phyloP scores from a whole-genome alignment of 805 yeast genomes.

The Debaryomyces hansenii region DNA sequence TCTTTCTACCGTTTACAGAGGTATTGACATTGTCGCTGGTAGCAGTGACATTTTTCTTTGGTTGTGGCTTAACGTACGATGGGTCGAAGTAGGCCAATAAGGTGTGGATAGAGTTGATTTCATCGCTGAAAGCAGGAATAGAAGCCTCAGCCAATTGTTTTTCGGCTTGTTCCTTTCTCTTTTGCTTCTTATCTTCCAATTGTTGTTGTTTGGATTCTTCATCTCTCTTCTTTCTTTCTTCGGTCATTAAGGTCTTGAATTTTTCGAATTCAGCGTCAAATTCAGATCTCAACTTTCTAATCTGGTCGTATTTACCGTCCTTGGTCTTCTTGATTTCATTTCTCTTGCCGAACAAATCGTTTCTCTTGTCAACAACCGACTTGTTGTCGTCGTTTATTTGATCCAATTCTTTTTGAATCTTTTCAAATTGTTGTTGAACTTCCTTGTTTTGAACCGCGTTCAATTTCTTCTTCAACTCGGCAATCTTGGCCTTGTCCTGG shows the following conservation, averaged over 20 bases:
- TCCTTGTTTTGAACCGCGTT: constrained; percentile 61
- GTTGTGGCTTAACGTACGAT: constrained; percentile 60
- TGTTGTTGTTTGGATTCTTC: constrained; percentile 61
- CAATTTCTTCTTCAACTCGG: constrained; percentile 69
- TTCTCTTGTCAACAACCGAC: constrained; percentile 64
- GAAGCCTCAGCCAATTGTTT: constrained; percentile 71
- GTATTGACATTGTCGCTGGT: constrained; percentile 16
- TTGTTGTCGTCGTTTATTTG: constrained; percentile 61
- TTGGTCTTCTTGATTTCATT: constrained; percentile 63
- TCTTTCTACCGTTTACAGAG: constrained; percentile 37
- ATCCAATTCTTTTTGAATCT: constrained; percentile 67
- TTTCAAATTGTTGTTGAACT: constrained; percentile 66
- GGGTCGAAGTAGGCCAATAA: constrained; percentile 79
- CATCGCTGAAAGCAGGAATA: constrained; percentile 79
- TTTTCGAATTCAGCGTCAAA: constrained; percentile 74
- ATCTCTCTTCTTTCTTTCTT: constrained; percentile 66
- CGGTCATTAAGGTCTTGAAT: constrained; percentile 66
- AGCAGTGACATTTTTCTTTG: constrained; percentile 26
- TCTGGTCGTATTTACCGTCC: constrained; percentile 64
- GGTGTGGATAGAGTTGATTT: constrained; percentile 73
- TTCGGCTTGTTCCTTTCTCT: constrained; percentile 59
- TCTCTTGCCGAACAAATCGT: constrained; percentile 63
- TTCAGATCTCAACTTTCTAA: constrained; percentile 69
- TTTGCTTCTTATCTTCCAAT: constrained; percentile 52
- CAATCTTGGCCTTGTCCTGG: constrained; percentile 70